These are phyloP conservation scores for Acarospora socialis DNA, from an alignment of 2,329 filamentous ascomycete species.

Conservation along the genomic window DNA sequence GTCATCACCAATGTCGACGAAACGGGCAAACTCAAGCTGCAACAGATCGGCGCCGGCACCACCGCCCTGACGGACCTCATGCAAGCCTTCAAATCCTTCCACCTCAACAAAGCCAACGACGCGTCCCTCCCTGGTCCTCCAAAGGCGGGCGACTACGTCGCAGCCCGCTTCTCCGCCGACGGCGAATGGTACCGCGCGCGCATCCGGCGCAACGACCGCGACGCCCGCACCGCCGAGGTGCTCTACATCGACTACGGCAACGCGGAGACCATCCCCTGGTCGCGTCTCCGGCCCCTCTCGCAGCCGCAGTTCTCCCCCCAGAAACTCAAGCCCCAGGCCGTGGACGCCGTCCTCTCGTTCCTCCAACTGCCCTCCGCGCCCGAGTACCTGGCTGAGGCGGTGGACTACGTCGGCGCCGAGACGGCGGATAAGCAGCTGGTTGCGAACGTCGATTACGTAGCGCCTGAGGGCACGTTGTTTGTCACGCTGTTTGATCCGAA, in stretches of 20 bases:
- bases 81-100: conserved; percentile 82
- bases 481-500: conserved; percentile 78
- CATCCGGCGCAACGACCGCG: conserved; percentile 82
- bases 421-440: conserved; percentile 67
- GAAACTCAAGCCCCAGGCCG: conserved; percentile 74
- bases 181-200: conserved; percentile 89
- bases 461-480: conserved; percentile 66
- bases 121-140: conserved; percentile 59
- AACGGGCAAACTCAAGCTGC: conserved; percentile 73
- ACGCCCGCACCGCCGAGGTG: conserved; percentile 77
- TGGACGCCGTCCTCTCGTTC: conserved; percentile 76
- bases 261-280: conserved; percentile 76
- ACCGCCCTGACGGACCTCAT: conserved; percentile 75
- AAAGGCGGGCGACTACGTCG: conserved; percentile 82
- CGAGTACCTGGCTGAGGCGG: conserved; percentile 73
- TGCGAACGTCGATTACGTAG: conserved; percentile 77
- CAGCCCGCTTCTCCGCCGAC: conserved; percentile 80
- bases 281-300: conserved; percentile 63
- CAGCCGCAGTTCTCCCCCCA: conserved; percentile 64
- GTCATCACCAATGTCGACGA: conserved; percentile 81
- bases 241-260: conserved; percentile 96
- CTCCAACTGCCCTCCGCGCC: conserved; percentile 70
- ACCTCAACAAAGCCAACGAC: conserved; percentile 69
- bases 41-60: conserved; percentile 72
- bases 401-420: conserved; percentile 58